Evolutionary conservation across 371 early-diverging fungal species (phyloP), one percentile per base, ranked within the genome.

Genomic region (Mortierella sp.): DNA sequence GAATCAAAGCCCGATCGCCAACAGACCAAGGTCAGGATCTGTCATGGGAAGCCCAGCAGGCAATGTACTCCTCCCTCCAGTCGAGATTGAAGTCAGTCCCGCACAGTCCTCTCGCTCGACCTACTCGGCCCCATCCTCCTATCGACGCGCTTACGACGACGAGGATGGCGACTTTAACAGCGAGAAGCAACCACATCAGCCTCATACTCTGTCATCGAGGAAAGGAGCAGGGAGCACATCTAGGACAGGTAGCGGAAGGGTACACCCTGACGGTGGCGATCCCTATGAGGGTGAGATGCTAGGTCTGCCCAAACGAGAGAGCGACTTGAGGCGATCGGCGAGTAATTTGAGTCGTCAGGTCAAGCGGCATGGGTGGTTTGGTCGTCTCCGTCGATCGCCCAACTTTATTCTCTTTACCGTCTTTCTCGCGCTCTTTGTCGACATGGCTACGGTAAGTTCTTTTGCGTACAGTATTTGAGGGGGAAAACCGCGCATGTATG

Each of bases 381-480:
- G 78, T 4, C 80, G 78, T 21, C 71, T 84, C 2, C 71, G 84
- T 26, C 64, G 84, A 43, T 84, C 84, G 5, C 78, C 84, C 70
- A 80, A 77, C 40, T 84, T 84, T 46, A 84, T 80, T 21, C 75
- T 84, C 37, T 84, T 80, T 55, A 84, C 84, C 19, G 81, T 84
- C 28, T 83, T 80, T 44, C 75, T 83, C 1, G 80, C 78, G 0
- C 80, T 84, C n/a, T 84, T 84, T 71, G 78, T 80, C 24, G 81
- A 84, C 37, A 84, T 84, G 84, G 80, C 84, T 9, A 80, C 78
- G 50, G 80, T 80, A 80, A 72, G 46, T 31, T 31, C 16, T 1
- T 53, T 53, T 53, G 16, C 53, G 6, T 19, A 16, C 3, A 53
- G 53, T 21, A 14, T 10, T 31, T 3, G n/a, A 10, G 11, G 5